These are phyloP conservation scores for Craspedostauros australis DNA, from an alignment of 108 stramenopile genomes.

Conservation along the genomic window DNA sequence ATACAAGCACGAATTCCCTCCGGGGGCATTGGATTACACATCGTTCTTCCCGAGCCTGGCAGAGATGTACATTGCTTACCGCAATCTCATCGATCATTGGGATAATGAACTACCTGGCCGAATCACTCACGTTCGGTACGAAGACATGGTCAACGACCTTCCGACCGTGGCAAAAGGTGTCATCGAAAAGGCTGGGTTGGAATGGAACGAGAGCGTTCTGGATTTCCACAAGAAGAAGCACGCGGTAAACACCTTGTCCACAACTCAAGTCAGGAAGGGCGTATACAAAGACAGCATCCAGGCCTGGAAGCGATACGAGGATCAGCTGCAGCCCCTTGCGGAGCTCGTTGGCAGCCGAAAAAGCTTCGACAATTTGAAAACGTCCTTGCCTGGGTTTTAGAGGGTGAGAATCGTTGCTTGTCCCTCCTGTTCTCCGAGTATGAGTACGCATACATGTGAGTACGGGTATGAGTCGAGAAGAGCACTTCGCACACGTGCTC, in stretches of 20 bases:
- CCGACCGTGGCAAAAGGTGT: constrained; percentile 49
- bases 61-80: constrained; percentile 63
- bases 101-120: constrained; percentile 70
- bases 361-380: constrained; percentile 3
- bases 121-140: constrained; percentile 77
- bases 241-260: constrained; percentile 82
- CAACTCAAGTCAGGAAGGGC: constrained; percentile 75
- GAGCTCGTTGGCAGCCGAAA: constrained; percentile 23
- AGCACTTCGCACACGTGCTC: too few species aligned
- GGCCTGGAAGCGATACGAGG: constrained; percentile 67
- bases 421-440: too few species aligned
- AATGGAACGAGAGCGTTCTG: constrained; percentile 65
- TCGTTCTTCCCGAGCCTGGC: constrained; percentile 55
- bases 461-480: too few species aligned
- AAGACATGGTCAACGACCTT: constrained; percentile 78
- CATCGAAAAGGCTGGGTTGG: constrained; percentile 42
- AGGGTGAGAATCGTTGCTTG: too few species aligned
- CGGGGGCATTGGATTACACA: constrained; percentile 76
- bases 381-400: too few species aligned
- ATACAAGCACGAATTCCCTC: constrained; percentile 79
- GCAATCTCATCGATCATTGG: constrained; percentile 83
- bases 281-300: constrained; percentile 75
- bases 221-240: constrained; percentile 86
- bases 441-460: too few species aligned
- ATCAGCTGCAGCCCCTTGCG: constrained; percentile 37